phyloP scores from a whole-genome alignment of 306 rosid species.

The Malus orientalis region DNA sequence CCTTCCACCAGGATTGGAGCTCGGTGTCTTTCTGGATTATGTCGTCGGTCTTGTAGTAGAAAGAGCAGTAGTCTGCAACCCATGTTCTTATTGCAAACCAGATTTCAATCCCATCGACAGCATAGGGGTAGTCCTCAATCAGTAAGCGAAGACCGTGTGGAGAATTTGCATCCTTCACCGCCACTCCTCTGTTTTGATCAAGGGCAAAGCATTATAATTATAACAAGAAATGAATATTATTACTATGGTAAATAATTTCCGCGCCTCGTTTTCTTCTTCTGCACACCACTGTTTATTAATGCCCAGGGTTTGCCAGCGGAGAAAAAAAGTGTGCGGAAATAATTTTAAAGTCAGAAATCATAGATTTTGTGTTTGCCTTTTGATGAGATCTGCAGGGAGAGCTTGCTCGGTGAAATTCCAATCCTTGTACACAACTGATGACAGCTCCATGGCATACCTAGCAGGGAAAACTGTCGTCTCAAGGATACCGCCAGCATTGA shows the following conservation, averaged over 20 bases:
- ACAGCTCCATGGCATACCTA: constrained; percentile 41
- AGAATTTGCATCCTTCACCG: constrained; percentile 36
- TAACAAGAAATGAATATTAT: not conserved
- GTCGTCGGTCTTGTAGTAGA: constrained; percentile 42
- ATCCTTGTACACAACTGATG: constrained; percentile 32
- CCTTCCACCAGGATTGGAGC: constrained; percentile 68
- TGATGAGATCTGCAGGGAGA: constrained; percentile 44
- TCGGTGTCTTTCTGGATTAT: constrained; percentile 38
- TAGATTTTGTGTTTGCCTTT: constrained; percentile 16
- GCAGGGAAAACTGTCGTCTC: constrained; percentile 39
- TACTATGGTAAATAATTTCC: not conserved
- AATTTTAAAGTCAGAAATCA: not conserved
- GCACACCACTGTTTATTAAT: not conserved
- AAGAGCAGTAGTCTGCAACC: constrained; percentile 47
- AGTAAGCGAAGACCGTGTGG: constrained; percentile 49
- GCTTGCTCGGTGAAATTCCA: constrained; percentile 43
- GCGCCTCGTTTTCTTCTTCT: not conserved
- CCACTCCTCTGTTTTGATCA: constrained; percentile 48
- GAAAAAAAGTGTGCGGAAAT: too few species aligned
- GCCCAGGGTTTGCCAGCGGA: too few species aligned
- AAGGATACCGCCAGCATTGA: constrained; percentile 39
- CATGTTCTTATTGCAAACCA: constrained; percentile 50
- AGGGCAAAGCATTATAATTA: not conserved
- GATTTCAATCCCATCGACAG: constrained; percentile 48
- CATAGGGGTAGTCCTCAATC: constrained; percentile 60